Conservation (phyloP, 2,329 filamentous ascomycete species). For the Trichoderma sp. region DNA sequence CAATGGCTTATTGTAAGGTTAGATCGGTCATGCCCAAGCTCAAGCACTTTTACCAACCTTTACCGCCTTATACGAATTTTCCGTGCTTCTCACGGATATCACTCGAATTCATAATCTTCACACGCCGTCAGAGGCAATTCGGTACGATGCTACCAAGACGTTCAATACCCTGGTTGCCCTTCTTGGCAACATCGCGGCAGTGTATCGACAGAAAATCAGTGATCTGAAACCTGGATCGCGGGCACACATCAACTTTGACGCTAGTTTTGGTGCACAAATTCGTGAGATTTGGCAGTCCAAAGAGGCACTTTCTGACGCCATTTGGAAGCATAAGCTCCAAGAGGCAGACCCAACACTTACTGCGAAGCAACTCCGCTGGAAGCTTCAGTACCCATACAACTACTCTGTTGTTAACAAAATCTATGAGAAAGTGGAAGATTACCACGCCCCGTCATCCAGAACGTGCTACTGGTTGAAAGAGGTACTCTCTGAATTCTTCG, state of each 20-base stretch:
- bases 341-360: conserved; percentile 25
- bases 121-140: neutral
- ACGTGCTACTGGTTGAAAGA: conserved; percentile 41
- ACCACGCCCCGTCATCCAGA: conserved; percentile 38
- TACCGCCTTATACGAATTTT: conserved; percentile 39
- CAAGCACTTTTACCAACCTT: conserved; percentile 40
- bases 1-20: neutral
- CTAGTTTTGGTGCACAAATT: conserved; percentile 36
- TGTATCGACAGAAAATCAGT: conserved; percentile 38
- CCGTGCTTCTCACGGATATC: conserved; percentile 37
- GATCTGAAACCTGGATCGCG: conserved; percentile 27
- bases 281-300: conserved; percentile 35
- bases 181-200: conserved; percentile 34
- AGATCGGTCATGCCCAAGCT: conserved; percentile 41
- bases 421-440: conserved; percentile 31
- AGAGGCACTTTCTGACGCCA: conserved; percentile 34
- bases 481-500: conserved; percentile 36
- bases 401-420: neutral
- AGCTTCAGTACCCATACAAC: neutral
- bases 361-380: conserved; percentile 29
- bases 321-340: conserved; percentile 38
- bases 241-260: conserved; percentile 37
- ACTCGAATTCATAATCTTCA: conserved; percentile 31
- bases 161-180: conserved; percentile 38
- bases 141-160: conserved; percentile 33